Evolutionary conservation across 176 grass and related monocot species (phyloP).

Genomic region (Stipa capillata): DNA sequence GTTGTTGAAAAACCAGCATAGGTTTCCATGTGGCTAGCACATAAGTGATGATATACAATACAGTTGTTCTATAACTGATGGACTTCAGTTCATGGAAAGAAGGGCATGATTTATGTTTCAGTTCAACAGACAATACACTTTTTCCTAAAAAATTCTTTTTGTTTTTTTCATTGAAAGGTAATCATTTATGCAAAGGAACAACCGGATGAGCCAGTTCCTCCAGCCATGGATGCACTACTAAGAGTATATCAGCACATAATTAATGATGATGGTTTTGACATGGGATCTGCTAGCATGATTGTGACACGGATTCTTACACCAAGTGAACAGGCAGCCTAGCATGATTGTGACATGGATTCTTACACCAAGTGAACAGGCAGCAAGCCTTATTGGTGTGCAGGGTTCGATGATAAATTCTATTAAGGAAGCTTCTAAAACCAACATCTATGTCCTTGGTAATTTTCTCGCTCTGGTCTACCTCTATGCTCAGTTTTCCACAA

Average conservation of each 20-base stretch:
- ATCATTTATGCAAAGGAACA: slow-evolving; percentile 46
- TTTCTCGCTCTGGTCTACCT: slow-evolving; percentile 1
- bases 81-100: background rate
- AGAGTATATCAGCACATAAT: slow-evolving; percentile 34
- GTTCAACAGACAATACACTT: no score
- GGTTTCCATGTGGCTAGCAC: background rate
- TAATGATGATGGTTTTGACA: slow-evolving; percentile 14
- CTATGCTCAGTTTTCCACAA: background rate
- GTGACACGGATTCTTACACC: slow-evolving; percentile 26
- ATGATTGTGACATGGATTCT: no score
- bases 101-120: background rate
- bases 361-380: slow-evolving; percentile 36
- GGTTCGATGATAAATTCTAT: slow-evolving; percentile 35
- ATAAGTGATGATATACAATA: background rate
- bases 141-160: background rate
- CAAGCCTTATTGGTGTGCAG: slow-evolving; percentile 27
- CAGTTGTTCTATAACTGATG: background rate
- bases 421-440: slow-evolving; percentile 40
- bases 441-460: slow-evolving; percentile 42
- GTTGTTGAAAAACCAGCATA: background rate
- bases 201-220: slow-evolving; percentile 32
- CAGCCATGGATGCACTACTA: slow-evolving; percentile 43
- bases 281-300: slow-evolving; percentile 7
- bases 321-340: no score
- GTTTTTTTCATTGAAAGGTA: slow-evolving; percentile 21